Conservation (phyloP, 805 yeast species). For the Yarrowia hollandica region DNA sequence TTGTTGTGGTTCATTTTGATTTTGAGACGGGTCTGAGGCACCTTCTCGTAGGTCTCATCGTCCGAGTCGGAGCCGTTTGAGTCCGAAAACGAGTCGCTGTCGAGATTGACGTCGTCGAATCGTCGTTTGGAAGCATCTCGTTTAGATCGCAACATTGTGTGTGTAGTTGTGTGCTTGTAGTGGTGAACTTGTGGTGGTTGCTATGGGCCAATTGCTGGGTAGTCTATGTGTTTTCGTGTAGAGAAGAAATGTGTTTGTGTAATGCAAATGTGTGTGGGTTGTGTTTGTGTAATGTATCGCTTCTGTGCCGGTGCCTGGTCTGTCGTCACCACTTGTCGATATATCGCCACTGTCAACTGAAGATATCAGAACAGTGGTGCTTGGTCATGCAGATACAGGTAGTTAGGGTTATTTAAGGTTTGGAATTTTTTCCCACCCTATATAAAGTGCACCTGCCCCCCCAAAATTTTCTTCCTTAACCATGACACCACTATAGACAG, state of each 20-base stretch:
- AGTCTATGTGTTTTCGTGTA: too few relatives aligned
- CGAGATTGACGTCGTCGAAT: conserved; percentile 33
- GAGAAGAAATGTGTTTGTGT: background rate
- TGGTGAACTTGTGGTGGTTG: background rate
- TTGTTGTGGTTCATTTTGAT: conserved; percentile 22
- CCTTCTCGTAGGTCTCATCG: conserved; percentile 21
- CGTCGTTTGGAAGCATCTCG: conserved; percentile 29
- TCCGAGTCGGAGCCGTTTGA: conserved; percentile 23
- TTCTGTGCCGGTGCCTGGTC: background rate
- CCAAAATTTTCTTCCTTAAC: background rate
- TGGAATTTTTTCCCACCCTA: conserved; percentile 1
- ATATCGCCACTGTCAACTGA: background rate
- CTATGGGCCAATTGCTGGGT: background rate
- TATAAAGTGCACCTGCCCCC: background rate
- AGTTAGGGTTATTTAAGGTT: conserved; percentile 24
- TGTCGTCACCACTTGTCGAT: too few relatives aligned
- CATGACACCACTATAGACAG: conserved; percentile 29
- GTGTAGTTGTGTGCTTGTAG: background rate
- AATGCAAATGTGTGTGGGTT: background rate
- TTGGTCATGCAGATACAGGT: background rate
- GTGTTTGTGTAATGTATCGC: background rate
- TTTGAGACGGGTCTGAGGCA: conserved; percentile 17
- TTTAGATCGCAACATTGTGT: conserved; percentile 27
- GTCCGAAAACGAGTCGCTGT: conserved; percentile 35
- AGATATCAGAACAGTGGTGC: conserved; percentile 2